A percentile compares a stretch with the other conserved stretches of the same genome.
phyloP scores from a whole-genome alignment of 331 rosid genomes.

The Spiraea crenata region DNA sequence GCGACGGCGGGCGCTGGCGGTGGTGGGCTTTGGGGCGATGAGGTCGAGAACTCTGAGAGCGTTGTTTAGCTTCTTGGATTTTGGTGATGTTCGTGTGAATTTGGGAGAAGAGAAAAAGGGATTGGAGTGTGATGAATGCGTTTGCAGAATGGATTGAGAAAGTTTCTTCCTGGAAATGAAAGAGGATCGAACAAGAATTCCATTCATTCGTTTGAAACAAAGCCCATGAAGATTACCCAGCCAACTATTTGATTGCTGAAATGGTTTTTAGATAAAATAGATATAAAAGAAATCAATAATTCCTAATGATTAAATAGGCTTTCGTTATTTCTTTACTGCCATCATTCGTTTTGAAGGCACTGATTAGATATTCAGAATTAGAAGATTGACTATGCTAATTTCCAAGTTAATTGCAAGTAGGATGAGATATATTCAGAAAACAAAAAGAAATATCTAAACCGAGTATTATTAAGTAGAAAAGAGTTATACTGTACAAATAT shows the following conservation, averaged over 20 bases:
- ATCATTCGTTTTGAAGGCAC: too few species aligned
- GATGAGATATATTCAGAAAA: too few species aligned
- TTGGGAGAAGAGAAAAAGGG: conserved; percentile 38
- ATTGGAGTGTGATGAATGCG: conserved; percentile 14
- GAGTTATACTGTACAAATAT: too few species aligned
- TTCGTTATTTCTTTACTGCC: too few species aligned
- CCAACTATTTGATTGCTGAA: neutral
- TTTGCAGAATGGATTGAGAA: conserved; percentile 7
- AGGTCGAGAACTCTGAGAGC: conserved; percentile 57
- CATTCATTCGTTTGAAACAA: conserved; percentile 2
- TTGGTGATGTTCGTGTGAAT: conserved; percentile 17
- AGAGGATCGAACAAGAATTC: neutral
- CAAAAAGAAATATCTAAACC: too few species aligned
- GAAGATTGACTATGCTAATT: too few species aligned
- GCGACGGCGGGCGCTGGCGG: conserved; percentile 16
- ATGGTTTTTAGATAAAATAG: too few species aligned
- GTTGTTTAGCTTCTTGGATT: conserved; percentile 20
- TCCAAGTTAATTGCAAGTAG: too few species aligned
- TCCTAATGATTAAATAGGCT: too few species aligned
- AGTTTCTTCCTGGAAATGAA: conserved; percentile 22
- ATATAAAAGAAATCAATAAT: too few species aligned
- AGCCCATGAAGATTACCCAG: neutral
- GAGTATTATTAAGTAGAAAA: too few species aligned
- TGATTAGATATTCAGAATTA: too few species aligned
- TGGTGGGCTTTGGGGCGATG: conserved; percentile 34